These are phyloP conservation scores for Jacaranda mimosifolia DNA, from an alignment of 257 asterid species.

Conservation along the genomic window DNA sequence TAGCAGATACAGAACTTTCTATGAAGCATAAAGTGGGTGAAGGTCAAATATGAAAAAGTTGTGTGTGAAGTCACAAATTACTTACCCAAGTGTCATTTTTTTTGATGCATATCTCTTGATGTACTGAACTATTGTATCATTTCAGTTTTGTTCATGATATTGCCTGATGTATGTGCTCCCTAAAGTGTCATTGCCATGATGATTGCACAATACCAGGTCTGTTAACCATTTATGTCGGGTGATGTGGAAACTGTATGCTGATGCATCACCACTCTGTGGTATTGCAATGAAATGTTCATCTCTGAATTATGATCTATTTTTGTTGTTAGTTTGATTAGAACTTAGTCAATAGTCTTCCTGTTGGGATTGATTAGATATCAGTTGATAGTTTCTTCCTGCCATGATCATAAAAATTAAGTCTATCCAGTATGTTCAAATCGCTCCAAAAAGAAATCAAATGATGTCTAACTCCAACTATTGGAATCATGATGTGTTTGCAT, in stretches of 20 bases:
- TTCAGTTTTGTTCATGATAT: slow-evolving; percentile 1
- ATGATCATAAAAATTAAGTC: not conserved
- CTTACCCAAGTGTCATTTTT: slow-evolving; percentile 5
- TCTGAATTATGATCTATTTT: not conserved
- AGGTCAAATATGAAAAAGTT: slow-evolving; percentile 17
- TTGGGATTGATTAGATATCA: slow-evolving; percentile 19
- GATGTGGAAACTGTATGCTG: slow-evolving; percentile 12
- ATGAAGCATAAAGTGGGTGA: slow-evolving; percentile 28
- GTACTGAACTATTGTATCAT: slow-evolving; percentile 9
- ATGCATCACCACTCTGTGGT: not conserved
- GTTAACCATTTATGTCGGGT: slow-evolving; percentile 6
- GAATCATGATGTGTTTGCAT: slow-evolving; percentile 18
- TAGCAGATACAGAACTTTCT: not conserved
- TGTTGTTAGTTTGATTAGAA: not conserved
- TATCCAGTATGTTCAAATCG: not conserved
- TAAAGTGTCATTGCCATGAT: slow-evolving; percentile 3
- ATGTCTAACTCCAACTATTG: not conserved
- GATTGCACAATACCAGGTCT: slow-evolving; percentile 1
- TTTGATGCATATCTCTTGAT: slow-evolving; percentile 7
- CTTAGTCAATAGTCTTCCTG: not conserved
- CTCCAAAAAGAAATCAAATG: slow-evolving; percentile 1
- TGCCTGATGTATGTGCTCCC: not conserved
- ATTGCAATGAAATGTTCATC: slow-evolving; percentile 3
- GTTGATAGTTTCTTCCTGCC: slow-evolving; percentile 13
- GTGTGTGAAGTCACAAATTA: slow-evolving; percentile 11